Evolutionary conservation across 2,329 filamentous ascomycete species (phyloP).

Genomic region (Colletotrichum australisinense): DNA sequence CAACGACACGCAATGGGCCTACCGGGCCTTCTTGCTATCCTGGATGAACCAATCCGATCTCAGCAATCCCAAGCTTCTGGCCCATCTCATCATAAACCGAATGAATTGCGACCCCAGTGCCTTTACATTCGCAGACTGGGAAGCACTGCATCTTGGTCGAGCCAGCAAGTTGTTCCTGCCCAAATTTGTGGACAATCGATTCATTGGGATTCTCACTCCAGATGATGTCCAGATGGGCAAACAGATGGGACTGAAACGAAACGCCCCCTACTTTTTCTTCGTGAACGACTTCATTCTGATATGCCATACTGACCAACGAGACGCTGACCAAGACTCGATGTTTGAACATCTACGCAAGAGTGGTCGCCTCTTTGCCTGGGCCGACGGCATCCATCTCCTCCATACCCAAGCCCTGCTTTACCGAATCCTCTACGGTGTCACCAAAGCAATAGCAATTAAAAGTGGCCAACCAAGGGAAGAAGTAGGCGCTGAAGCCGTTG

Average conservation of each 20-base stretch:
- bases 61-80: neutral
- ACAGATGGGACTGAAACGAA: neutral
- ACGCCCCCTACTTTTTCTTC: neutral
- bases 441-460: neutral
- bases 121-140: neutral
- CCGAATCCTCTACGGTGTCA: neutral
- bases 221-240: neutral
- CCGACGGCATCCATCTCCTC: slow-evolving; percentile 23
- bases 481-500: neutral
- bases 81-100: neutral
- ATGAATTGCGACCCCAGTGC: neutral
- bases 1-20: neutral
- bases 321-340: neutral
- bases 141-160: neutral
- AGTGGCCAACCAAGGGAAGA: neutral
- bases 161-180: neutral
- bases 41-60: neutral
- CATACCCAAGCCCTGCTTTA: slow-evolving; percentile 8
- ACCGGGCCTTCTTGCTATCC: neutral
- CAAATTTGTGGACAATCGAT: neutral
- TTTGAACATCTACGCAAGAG: neutral
- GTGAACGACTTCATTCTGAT: neutral
- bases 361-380: slow-evolving; percentile 19
- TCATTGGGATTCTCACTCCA: neutral
- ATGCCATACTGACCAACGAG: neutral